Evolutionary conservation across 169 alveolate species (phyloP), one percentile per base, ranked within the genome.

Genomic region (Eimeria maxima): DNA sequence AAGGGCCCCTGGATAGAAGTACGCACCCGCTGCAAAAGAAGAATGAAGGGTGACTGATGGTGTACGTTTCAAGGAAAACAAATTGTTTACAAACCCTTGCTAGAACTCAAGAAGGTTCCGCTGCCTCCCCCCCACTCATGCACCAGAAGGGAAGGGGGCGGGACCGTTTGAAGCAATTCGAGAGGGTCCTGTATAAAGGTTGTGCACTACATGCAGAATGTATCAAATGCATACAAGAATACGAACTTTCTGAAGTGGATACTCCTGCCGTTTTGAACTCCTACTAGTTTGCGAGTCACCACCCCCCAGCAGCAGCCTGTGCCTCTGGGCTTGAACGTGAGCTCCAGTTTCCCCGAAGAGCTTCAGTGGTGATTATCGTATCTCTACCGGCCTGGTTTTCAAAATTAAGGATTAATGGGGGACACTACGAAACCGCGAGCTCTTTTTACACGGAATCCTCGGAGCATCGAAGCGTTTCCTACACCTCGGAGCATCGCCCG

Each of bases 401-500:
- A 7, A 29, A 50, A 83, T 33, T 53, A 57, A 29, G 27, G 45
- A 55, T 18, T 33, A 83, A 24, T 57, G n/a, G 50, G 57, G 53
- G 33, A 55, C 91, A 57, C 76, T 76, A 83, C 73, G 91, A 83
- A 7, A 50, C 74, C 50, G 91, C 55, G 74, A 38, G 91, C 91
- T 83, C 74, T 53, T 83, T 83, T 50, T 83, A 73, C n/a, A 24
- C 74, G n/a, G 69, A 57, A 83, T 55, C 91, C 57, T 42, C 8
- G 53, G 57, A 83, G 91, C 91, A 83, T 83, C 91, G 91, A 83
- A 57, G 91, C 91, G 74, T n/a, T 83, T 83, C 74, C 33, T 60
- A 83, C 76, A n/a, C 91, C 76, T 53, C 91, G 91, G 91, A 83
- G 91, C 91, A 55, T 55, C 76, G 91, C 91, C 74, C 76, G 91